Conservation (phyloP, 495 filamentous ascomycete species). For the Jackrogersella minutella region DNA sequence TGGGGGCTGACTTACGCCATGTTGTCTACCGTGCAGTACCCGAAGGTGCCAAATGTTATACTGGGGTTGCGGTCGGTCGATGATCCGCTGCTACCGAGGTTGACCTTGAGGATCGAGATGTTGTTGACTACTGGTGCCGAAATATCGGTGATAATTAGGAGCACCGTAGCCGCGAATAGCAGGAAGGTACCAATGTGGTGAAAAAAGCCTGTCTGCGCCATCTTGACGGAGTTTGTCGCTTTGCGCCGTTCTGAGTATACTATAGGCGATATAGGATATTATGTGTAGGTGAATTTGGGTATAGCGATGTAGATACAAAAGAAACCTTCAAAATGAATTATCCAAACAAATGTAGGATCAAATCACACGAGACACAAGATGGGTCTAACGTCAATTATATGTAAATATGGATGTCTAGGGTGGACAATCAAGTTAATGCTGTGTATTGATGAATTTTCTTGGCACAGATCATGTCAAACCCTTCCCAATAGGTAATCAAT, state of each 20-base stretch:
- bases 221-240: constrained; percentile 36
- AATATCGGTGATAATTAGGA: constrained; percentile 67
- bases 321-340: background rate
- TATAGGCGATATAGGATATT: background rate
- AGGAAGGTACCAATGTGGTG: constrained; percentile 68
- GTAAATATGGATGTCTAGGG: constrained; percentile 6
- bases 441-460: constrained; percentile 24
- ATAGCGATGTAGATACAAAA: constrained; percentile 10
- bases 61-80: constrained; percentile 26
- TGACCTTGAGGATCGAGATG: constrained; percentile 61
- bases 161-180: constrained; percentile 60
- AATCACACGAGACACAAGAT: background rate
- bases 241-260: background rate
- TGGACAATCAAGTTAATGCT: constrained; percentile 21
- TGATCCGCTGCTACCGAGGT: constrained; percentile 44
- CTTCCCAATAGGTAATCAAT: constrained; percentile 15
- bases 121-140: constrained; percentile 63
- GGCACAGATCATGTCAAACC: constrained; percentile 18
- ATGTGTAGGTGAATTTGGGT: background rate
- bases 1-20: constrained; percentile 34
- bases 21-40: constrained; percentile 59
- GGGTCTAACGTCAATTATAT: constrained; percentile 27
- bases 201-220: constrained; percentile 59
- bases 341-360: constrained; percentile 3
- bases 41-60: constrained; percentile 67